phyloP scores from a whole-genome alignment of 345 rosid species.

The Ceriops decandra region DNA sequence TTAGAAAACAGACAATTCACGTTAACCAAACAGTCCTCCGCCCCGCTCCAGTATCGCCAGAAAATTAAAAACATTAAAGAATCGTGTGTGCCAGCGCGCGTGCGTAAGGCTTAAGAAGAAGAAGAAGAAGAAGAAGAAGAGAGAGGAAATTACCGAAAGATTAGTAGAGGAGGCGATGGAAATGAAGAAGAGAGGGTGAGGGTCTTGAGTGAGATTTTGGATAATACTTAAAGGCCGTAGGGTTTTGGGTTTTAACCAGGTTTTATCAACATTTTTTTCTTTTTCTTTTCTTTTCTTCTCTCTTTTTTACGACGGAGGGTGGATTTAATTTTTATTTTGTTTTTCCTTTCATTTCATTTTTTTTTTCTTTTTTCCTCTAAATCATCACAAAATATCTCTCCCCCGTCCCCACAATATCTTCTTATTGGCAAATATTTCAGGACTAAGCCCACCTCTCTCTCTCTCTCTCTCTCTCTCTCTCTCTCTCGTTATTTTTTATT shows the following conservation, averaged over 20 bases:
- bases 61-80: too few species aligned
- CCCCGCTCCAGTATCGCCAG: too few species aligned
- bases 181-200: slow-evolving; percentile 3
- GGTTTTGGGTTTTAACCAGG: slow-evolving; percentile 33
- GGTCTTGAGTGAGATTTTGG: slow-evolving; percentile 6
- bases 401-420: neutral
- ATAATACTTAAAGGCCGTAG: slow-evolving; percentile 1
- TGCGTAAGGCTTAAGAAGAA: neutral
- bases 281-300: neutral
- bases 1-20: too few species aligned
- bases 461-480: too few species aligned
- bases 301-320: too few species aligned
- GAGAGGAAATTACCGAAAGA: neutral
- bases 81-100: neutral
- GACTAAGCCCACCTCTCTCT: neutral
- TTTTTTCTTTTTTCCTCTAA: neutral
- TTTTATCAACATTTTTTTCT: slow-evolving; percentile 8
- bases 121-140: neutral
- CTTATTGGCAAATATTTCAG: neutral
- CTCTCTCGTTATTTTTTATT: too few species aligned
- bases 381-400: neutral
- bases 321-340: neutral
- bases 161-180: neutral
- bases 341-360: neutral
- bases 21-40: too few species aligned